Conservation (phyloP, 805 yeast species). For the Schizosaccharomyces cryophilus region DNA sequence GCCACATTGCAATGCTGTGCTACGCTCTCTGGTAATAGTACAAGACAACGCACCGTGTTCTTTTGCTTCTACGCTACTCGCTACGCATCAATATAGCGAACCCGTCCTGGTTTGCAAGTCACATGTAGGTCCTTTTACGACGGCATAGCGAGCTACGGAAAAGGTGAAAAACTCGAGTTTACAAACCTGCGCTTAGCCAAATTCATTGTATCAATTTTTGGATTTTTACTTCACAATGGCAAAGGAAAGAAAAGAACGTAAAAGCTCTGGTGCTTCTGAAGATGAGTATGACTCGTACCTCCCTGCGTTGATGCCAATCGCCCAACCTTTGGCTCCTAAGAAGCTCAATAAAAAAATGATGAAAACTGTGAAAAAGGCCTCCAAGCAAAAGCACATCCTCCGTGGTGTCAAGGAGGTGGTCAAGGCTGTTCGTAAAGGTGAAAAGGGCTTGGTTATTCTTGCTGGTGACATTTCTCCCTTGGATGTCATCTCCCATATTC, state of each 20-base stretch:
- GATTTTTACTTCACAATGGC: neutral
- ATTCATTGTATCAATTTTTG: no score
- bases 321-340: slow-evolving; percentile 85
- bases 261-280: slow-evolving; percentile 14
- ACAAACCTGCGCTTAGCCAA: neutral
- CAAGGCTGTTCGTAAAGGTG: slow-evolving; percentile 92
- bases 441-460: slow-evolving; percentile 81
- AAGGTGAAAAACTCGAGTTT: neutral
- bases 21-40: no score
- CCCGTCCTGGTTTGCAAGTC: neutral
- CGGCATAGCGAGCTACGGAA: neutral
- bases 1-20: no score
- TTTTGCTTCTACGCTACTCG: no score
- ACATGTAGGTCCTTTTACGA: neutral
- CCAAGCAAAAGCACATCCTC: slow-evolving; percentile 92
- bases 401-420: slow-evolving; percentile 98
- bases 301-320: slow-evolving; percentile 77
- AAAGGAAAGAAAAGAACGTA: neutral
- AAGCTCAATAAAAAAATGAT: slow-evolving; percentile 84
- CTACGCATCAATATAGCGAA: no score
- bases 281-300: slow-evolving; percentile 83
- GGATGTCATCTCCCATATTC: slow-evolving; percentile 90
- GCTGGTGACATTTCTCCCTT: slow-evolving; percentile 97
- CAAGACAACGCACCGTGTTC: no score
- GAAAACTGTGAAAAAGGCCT: slow-evolving; percentile 83